These are phyloP conservation scores for Coniochaeta pulveracea DNA, from an alignment of 2,329 filamentous ascomycete genomes.

Conservation along the genomic window DNA sequence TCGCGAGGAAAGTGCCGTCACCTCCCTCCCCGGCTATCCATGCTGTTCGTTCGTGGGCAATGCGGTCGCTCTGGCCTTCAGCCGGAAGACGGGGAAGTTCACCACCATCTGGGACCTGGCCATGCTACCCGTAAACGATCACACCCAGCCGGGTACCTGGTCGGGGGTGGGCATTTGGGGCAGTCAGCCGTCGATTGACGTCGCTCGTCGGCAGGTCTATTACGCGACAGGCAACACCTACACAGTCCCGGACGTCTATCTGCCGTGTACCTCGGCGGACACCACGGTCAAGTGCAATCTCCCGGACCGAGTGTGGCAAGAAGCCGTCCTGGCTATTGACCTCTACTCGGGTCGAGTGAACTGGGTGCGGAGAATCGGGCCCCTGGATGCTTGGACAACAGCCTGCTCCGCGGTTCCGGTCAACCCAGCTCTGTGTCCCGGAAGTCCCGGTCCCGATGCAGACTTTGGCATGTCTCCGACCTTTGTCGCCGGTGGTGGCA, in stretches of 20 bases:
- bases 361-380: conserved; percentile 13
- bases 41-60: conserved; percentile 20
- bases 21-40: conserved; percentile 9
- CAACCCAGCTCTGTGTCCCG: background rate
- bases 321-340: conserved; percentile 17
- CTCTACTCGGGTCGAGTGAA: conserved; percentile 12
- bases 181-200: conserved; percentile 19
- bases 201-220: conserved; percentile 14
- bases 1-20: conserved; percentile 11
- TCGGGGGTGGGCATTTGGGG: conserved; percentile 19
- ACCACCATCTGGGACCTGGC: conserved; percentile 11
- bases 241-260: conserved; percentile 1
- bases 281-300: conserved; percentile 11
- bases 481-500: conserved; percentile 12
- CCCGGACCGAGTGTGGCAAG: conserved; percentile 14
- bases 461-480: conserved; percentile 16
- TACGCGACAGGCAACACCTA: conserved; percentile 20
- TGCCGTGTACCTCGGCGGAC: conserved; percentile 5
- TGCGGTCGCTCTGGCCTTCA: conserved; percentile 10
- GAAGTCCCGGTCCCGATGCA: conserved; percentile 9
- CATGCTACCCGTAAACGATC: conserved; percentile 5
- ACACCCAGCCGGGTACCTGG: conserved; percentile 9
- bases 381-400: background rate
- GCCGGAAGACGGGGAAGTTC: conserved; percentile 9
- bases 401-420: background rate